phyloP scores from a whole-genome alignment of 129 eudicot species.

The Solidago caesia region DNA sequence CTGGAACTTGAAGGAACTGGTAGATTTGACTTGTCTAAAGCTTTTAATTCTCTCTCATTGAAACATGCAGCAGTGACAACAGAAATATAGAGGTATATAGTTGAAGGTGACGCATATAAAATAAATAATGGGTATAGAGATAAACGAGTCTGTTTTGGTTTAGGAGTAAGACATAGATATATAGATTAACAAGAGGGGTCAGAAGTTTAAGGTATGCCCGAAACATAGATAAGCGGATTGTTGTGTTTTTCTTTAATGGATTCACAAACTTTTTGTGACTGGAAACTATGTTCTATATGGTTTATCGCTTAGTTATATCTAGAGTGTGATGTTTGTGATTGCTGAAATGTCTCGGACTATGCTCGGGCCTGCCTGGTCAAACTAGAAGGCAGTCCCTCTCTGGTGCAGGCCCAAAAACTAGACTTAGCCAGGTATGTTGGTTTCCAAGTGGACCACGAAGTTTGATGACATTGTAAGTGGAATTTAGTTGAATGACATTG shows the following conservation, averaged over 20 bases:
- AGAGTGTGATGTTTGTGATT: too few species aligned
- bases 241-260: background rate
- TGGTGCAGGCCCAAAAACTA: too few species aligned
- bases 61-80: background rate
- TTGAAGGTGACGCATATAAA: conserved; percentile 14
- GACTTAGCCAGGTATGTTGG: too few species aligned
- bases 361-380: too few species aligned
- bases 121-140: conserved; percentile 21
- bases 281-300: background rate
- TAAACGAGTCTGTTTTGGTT: conserved; percentile 6
- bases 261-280: background rate
- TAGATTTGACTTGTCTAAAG: conserved; percentile 36
- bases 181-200: conserved; percentile 1
- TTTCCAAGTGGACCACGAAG: too few species aligned
- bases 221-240: conserved; percentile 14
- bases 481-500: too few species aligned
- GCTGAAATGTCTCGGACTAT: too few species aligned
- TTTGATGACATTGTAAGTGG: too few species aligned
- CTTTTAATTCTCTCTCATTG: conserved; percentile 21
- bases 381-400: too few species aligned
- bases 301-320: too few species aligned
- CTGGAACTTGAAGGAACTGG: conserved; percentile 34
- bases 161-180: conserved; percentile 6
- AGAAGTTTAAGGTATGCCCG: conserved; percentile 20
- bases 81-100: conserved; percentile 23